Conservation (phyloP, 2,329 filamentous ascomycete genomes). For the Calonectria crousiana region DNA sequence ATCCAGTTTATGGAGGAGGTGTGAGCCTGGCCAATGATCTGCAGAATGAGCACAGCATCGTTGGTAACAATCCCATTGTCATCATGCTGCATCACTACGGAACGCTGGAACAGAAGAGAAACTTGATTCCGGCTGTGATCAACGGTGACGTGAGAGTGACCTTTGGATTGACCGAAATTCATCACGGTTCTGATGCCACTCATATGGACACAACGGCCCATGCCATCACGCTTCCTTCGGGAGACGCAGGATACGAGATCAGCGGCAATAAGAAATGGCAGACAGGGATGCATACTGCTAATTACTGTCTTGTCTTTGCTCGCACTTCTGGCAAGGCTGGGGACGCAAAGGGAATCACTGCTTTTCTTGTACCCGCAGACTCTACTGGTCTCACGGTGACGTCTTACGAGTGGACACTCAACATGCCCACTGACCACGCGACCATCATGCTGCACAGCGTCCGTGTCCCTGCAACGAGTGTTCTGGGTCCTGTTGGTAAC, state of each 20-base stretch:
- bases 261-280: constrained; percentile 37
- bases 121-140: constrained; percentile 22
- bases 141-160: constrained; percentile 20
- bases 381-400: constrained; percentile 18
- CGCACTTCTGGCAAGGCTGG: constrained; percentile 30
- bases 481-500: constrained; percentile 22
- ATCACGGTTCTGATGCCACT: constrained; percentile 34
- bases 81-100: constrained; percentile 33
- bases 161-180: constrained; percentile 33
- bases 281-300: constrained; percentile 29
- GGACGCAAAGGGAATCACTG: constrained; percentile 30
- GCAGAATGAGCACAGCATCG: constrained; percentile 33
- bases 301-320: constrained; percentile 31
- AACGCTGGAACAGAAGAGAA: constrained; percentile 13
- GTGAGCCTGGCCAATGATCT: constrained; percentile 35
- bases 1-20: constrained; percentile 32
- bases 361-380: constrained; percentile 25
- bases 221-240: constrained; percentile 13
- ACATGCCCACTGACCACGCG: constrained; percentile 35
- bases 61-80: constrained; percentile 31
- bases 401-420: constrained; percentile 34
- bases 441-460: constrained; percentile 26
- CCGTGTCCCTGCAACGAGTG: constrained; percentile 16
- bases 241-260: constrained; percentile 23
- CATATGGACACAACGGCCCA: constrained; percentile 31